Evolutionary conservation across 2,329 filamentous ascomycete genomes (phyloP), one percentile per base, ranked within the genome.

Genomic region (Microsporum ferrugineum): DNA sequence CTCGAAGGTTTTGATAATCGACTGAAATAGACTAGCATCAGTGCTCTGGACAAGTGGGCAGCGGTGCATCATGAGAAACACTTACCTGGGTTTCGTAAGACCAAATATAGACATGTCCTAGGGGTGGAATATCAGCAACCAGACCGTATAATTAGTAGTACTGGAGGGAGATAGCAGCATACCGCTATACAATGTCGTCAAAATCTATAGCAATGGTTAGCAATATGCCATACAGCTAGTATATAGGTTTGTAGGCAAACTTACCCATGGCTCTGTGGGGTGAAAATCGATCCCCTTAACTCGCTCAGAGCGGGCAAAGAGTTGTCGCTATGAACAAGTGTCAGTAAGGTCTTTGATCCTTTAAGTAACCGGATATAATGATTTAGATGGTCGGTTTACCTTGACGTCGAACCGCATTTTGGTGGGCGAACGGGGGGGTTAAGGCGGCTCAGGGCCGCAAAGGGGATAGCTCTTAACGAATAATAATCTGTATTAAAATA

Each of bases 231-330:
- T 10, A 55, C 5, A 17, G 29, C 4, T 23, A n/a, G 7, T 23
- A 23, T 2, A 23, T 33, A 43, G 7, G 57, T 39, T 33, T 51
- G 49, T 55, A 56, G 39, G 68, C 49, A 17, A 55, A 68, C 77
- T 73, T 76, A 91, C 89, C 89, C 92, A 96, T 84, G 91, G 91
- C 80, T 96, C 92, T 63, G 90, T 89, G 47, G 91, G 91, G 75
- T 97, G 92, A 75, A 96, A 97, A 80, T 97, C 92, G 76, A 96
- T 91, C 73, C 88, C 88, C 80, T 97, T 97, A 68, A 97, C 92
- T 79, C 92, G 88, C 83, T 97, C 90, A 71, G 89, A 95, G 77
- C 91, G 85, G 76, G 89, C 88, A 79, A 90, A 89, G 70, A 90
- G 84, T 77, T 90, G 88, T 76, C 86, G 85, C 87, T 90, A 74